phyloP scores from a whole-genome alignment of 805 yeast genomes.

The Wickerhamomyces sydowiorum region DNA sequence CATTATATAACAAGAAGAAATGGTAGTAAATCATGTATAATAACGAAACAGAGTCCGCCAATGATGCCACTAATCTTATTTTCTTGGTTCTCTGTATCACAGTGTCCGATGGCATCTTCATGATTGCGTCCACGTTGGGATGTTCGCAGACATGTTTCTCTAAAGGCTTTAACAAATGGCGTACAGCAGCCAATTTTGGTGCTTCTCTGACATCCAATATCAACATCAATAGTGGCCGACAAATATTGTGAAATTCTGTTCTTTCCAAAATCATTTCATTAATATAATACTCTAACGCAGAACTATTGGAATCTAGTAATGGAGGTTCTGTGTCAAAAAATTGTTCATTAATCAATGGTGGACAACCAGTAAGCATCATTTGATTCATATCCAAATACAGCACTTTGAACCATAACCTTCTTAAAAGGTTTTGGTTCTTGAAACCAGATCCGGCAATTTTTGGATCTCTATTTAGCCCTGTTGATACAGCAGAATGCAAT shows the following conservation, averaged over 20 bases:
- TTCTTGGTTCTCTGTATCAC: constrained; percentile 14
- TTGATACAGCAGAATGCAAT: constrained; percentile 15
- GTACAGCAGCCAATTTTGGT: constrained; percentile 11
- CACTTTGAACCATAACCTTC: constrained; percentile 21
- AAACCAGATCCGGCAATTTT: not conserved
- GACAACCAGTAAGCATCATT: constrained; percentile 15
- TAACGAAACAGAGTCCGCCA: constrained; percentile 11
- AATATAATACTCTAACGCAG: constrained; percentile 14
- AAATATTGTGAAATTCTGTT: constrained; percentile 8
- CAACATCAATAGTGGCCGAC: constrained; percentile 13
- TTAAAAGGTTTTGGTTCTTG: constrained; percentile 5
- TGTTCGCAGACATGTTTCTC: constrained; percentile 4
- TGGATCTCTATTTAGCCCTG: constrained; percentile 20
- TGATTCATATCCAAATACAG: constrained; percentile 16
- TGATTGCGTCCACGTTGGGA: constrained; percentile 9
- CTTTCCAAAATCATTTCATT: constrained; percentile 13
- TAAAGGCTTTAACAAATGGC: constrained; percentile 7
- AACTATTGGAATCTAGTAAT: constrained; percentile 15
- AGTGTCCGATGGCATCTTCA: constrained; percentile 13
- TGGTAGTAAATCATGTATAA: constrained; percentile 18
- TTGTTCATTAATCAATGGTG: constrained; percentile 15
- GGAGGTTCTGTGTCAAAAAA: constrained; percentile 21
- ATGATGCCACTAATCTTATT: constrained; percentile 2
- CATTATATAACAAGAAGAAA: constrained; percentile 15
- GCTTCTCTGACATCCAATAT: constrained; percentile 14